Base-by-base conservation (phyloP, 495 filamentous ascomycete genomes). In the Aspergillus olivimuriae region DNA sequence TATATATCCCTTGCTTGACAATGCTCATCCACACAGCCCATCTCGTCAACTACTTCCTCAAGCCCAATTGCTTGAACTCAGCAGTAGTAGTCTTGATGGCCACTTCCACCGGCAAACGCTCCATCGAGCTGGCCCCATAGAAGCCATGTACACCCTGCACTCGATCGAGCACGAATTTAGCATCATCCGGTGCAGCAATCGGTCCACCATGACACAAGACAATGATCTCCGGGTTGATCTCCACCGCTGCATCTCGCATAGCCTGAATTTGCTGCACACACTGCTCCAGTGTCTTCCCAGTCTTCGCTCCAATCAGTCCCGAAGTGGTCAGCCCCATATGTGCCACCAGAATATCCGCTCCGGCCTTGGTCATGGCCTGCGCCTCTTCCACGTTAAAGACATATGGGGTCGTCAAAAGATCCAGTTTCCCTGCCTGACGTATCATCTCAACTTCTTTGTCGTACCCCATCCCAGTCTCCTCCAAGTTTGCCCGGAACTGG, bases 391-490 rank as follows among this genome's bases (percentile, higher is more conserved):
- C 63, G 39, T 65, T 77, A 53, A 86, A 86, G 14, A 83, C 82
- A 53, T 86, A 86, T 8, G 83, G 82, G 1, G 81, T 80, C 0
- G 83, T 85, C 4, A 86, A 56, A 10, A 86, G 55, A 3, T 72
- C 80, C 66, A 81, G 65, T 39, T 68, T 56, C 15, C 65, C 68
- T 14, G 83, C 82, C 1, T 57, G 39, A 2, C 64, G 57, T 17
- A 86, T 69, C 76, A 85, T 80, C 38, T 79, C 74, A 4, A 87
- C 81, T 44, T 87, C 83, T 1, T 60, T 45, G 11, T 65, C 70
- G 53, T 78, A 86, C 3, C 74, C 73, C 81, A 86, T 87, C 12
- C 75, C 82, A 4, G 82, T 86, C 56, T 84, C 81, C 55, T 86
- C 83, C 2, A 87, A 66, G 46, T 82, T 79, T 22, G 61, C 58